phyloP scores from a whole-genome alignment of 139 green algal species.

The Chlorella sp. region DNA sequence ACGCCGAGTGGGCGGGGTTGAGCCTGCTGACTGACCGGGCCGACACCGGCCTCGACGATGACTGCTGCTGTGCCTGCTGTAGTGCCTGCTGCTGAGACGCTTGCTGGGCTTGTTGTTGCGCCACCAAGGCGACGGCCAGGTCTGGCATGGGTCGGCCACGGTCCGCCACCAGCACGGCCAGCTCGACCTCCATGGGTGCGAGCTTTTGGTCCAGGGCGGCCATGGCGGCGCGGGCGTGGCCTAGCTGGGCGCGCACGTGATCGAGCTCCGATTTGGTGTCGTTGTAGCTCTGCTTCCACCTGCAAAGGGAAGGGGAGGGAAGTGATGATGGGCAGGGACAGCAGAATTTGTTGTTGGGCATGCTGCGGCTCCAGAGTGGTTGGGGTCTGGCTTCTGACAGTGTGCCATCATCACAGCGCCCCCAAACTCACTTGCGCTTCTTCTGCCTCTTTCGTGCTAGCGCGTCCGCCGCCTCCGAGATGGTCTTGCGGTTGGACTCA shows the following conservation, averaged over 20 bases:
- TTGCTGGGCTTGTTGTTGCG: too few relatives aligned
- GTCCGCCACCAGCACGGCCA: constrained; percentile 31
- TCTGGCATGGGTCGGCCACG: background rate
- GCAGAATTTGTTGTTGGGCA: too few relatives aligned
- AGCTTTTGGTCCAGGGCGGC: background rate
- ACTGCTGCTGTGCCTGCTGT: too few relatives aligned
- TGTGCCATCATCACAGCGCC: too few relatives aligned
- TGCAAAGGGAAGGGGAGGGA: background rate
- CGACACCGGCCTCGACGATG: too few relatives aligned
- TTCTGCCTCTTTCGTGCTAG: constrained; percentile 24
- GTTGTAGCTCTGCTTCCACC: background rate
- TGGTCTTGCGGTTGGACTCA: background rate
- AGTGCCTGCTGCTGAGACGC: too few relatives aligned
- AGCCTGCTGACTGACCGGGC: too few relatives aligned
- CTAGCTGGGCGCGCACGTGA: constrained; percentile 9
- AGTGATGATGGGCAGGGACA: background rate
- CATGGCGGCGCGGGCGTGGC: constrained; percentile 4
- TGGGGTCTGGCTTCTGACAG: too few relatives aligned
- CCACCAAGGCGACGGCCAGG: too few relatives aligned
- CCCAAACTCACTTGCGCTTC: constrained; percentile 21
- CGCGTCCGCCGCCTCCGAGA: background rate
- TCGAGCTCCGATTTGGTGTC: background rate
- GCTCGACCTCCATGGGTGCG: constrained; percentile 17
- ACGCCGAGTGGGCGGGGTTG: too few relatives aligned
- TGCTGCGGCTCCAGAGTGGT: too few relatives aligned